Conservation (phyloP, 306 rosid species). For the Lupinus albus region DNA sequence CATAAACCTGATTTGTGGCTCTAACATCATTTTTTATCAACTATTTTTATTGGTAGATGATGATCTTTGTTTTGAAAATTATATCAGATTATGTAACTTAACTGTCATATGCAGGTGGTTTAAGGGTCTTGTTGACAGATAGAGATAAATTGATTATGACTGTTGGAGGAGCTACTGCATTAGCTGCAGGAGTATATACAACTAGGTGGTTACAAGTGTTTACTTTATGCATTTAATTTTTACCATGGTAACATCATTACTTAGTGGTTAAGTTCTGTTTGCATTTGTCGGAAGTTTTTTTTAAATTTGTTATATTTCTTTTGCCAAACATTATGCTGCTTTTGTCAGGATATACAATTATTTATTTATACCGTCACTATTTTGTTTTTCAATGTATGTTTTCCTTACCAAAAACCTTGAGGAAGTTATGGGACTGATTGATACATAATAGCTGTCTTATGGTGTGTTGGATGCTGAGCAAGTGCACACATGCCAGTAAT, state of each 20-base stretch:
- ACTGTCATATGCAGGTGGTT: conserved; percentile 68
- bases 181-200: conserved; percentile 96
- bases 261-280: conserved; percentile 22
- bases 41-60: conserved; percentile 25
- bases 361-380: conserved; percentile 6
- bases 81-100: conserved; percentile 18
- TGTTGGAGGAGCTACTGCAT: conserved; percentile 97
- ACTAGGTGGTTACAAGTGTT: conserved; percentile 82
- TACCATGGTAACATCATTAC: conserved; percentile 12
- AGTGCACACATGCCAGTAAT: conserved; percentile 4
- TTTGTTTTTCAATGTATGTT: not conserved
- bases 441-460: conserved; percentile 10
- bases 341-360: conserved; percentile 13
- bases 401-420: not conserved
- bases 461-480: conserved; percentile 7
- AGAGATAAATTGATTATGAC: conserved; percentile 88
- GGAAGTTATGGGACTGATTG: conserved; percentile 14
- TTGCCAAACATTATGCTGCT: conserved; percentile 4
- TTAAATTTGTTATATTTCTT: not conserved
- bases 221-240: conserved; percentile 31
- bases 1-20: conserved; percentile 1
- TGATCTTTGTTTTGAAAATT: conserved; percentile 19
- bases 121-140: conserved; percentile 80
- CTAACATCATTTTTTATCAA: conserved; percentile 28
- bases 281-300: conserved; percentile 27